phyloP scores from a whole-genome alignment of 1,139 yeast genomes.

The Protomyces pachydermus region DNA sequence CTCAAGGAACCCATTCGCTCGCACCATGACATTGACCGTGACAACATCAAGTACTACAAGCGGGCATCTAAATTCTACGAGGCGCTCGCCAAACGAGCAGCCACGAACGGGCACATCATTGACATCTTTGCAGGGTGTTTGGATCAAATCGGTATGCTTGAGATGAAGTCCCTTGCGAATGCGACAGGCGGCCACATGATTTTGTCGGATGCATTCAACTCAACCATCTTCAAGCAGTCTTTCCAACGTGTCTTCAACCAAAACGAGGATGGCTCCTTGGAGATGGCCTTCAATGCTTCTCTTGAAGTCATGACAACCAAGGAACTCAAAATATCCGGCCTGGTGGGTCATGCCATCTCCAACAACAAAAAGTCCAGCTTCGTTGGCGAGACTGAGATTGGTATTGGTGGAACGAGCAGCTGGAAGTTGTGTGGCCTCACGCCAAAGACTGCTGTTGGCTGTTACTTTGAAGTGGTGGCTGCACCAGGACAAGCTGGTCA shows the following conservation, averaged over 20 bases:
- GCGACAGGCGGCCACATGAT: slow-evolving; percentile 90
- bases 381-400: slow-evolving; percentile 88
- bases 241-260: slow-evolving; percentile 79
- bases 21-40: slow-evolving; percentile 89
- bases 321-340: slow-evolving; percentile 84
- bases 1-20: slow-evolving; percentile 95
- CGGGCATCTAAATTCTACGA: slow-evolving; percentile 87
- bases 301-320: slow-evolving; percentile 83
- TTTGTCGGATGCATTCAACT: slow-evolving; percentile 90
- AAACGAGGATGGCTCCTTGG: slow-evolving; percentile 76
- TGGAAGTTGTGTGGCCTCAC: slow-evolving; percentile 80
- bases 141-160: slow-evolving; percentile 96
- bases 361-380: slow-evolving; percentile 57
- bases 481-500: slow-evolving; percentile 44
- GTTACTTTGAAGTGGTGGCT: slow-evolving; percentile 73
- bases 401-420: slow-evolving; percentile 84
- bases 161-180: slow-evolving; percentile 85
- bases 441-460: slow-evolving; percentile 80
- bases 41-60: slow-evolving; percentile 84
- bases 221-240: slow-evolving; percentile 92
- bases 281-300: slow-evolving; percentile 82
- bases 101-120: slow-evolving; percentile 76
- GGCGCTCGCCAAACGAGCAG: slow-evolving; percentile 64
- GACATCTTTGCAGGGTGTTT: slow-evolving; percentile 97
- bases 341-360: slow-evolving; percentile 89